Evolutionary conservation across 2,329 filamentous ascomycete species (phyloP).

Genomic region (Aspergillus unguis): DNA sequence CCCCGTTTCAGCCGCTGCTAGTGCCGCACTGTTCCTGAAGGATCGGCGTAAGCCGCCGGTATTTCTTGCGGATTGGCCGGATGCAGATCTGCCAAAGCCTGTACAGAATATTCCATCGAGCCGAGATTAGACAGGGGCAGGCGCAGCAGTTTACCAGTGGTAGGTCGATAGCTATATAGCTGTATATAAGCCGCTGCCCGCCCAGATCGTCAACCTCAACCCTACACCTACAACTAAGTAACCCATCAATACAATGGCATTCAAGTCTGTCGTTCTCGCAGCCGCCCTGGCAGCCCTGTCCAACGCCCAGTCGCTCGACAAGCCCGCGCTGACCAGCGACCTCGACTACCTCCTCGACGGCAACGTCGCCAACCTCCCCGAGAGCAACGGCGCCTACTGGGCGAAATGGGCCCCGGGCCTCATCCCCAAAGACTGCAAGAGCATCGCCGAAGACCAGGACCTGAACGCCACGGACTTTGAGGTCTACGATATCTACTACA

Average conservation of each 20-base stretch:
- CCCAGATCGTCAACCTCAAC: background rate
- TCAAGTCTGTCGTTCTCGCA: background rate
- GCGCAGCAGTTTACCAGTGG: too few relatives aligned
- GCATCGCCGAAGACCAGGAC: conserved; percentile 4
- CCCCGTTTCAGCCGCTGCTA: too few relatives aligned
- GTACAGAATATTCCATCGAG: too few relatives aligned
- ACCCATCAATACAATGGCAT: background rate
- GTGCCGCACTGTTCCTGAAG: too few relatives aligned
- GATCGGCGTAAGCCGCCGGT: too few relatives aligned
- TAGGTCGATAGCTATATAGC: too few relatives aligned
- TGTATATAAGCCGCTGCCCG: too few relatives aligned
- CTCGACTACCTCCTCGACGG: conserved; percentile 7
- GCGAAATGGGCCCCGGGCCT: conserved; percentile 3
- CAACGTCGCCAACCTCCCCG: background rate
- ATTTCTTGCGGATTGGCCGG: too few relatives aligned
- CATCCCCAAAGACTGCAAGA: conserved; percentile 11
- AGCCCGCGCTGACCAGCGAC: conserved; percentile 7
- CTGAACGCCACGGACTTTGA: conserved; percentile 10
- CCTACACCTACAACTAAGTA: background rate
- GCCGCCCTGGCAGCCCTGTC: conserved; percentile 3
- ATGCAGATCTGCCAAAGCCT: too few relatives aligned
- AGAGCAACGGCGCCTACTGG: background rate
- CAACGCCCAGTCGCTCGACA: background rate
- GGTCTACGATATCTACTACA: conserved; percentile 7
- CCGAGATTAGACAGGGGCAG: too few relatives aligned